Conservation (phyloP, 805 yeast genomes). For the Monosporozyma aquatica region DNA sequence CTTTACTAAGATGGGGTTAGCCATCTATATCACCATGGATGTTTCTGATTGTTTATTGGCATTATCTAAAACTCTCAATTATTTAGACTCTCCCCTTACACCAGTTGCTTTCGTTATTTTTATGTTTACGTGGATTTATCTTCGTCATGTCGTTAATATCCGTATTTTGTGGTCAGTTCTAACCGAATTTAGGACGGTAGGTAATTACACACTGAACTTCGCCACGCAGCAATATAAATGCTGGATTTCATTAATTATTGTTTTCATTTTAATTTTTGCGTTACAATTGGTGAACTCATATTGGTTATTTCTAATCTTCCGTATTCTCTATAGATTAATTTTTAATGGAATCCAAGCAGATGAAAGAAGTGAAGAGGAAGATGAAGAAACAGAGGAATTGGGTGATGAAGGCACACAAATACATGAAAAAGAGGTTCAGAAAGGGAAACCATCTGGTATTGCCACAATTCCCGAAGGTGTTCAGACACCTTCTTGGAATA, state of each 20-base stretch:
- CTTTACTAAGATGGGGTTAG: conserved; percentile 92
- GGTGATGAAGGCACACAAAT: no score
- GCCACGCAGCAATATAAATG: conserved; percentile 92
- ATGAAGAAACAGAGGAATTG: conserved; percentile 7
- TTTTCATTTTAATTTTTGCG: conserved; percentile 65
- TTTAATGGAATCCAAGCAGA: conserved; percentile 56
- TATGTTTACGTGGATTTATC: conserved; percentile 68
- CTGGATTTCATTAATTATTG: conserved; percentile 88
- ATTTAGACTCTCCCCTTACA: conserved; percentile 57
- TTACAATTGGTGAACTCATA: conserved; percentile 78
- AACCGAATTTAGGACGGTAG: conserved; percentile 81
- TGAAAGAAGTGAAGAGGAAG: conserved; percentile 81
- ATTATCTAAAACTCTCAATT: conserved; percentile 75
- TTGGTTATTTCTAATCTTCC: conserved; percentile 77
- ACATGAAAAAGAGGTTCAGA: no score
- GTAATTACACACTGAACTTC: conserved; percentile 73
- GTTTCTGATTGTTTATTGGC: conserved; percentile 85
- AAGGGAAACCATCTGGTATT: conserved; percentile 1
- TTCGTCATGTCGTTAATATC: conserved; percentile 80
- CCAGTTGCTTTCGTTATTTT: conserved; percentile 64
- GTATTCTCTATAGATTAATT: conserved; percentile 64
- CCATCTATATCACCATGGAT: conserved; percentile 91
- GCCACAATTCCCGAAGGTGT: no score
- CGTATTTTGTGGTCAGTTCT: conserved; percentile 73
- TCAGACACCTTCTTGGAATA: no score